Conservation (phyloP, 495 filamentous ascomycete species). For the Penicillium maclennaniae region DNA sequence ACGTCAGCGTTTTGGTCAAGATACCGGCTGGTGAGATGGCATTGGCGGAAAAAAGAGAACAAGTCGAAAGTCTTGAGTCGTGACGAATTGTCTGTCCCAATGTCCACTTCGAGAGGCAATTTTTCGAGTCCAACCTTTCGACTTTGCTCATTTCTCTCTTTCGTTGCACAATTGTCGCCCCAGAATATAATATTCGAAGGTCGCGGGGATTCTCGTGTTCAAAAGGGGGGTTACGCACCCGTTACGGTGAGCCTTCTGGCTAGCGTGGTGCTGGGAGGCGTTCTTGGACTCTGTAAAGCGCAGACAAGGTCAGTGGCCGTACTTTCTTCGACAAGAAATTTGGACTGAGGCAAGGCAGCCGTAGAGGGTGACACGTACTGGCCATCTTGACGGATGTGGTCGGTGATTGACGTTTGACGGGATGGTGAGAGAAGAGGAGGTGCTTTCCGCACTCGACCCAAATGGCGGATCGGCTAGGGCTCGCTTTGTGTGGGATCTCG, state of each 20-base stretch:
- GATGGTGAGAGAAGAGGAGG: slow-evolving; percentile 26
- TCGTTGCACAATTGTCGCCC: neutral
- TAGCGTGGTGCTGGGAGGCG: slow-evolving; percentile 97
- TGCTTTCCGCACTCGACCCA: slow-evolving; percentile 21
- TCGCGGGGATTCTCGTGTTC: neutral
- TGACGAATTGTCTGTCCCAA: neutral
- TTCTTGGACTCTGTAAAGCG: slow-evolving; percentile 85
- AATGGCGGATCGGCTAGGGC: slow-evolving; percentile 39
- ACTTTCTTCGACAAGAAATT: slow-evolving; percentile 5
- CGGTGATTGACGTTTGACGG: slow-evolving; percentile 35
- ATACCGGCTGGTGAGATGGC: slow-evolving; percentile 1
- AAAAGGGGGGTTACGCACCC: slow-evolving; percentile 60
- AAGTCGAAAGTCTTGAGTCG: slow-evolving; percentile 1
- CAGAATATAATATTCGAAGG: slow-evolving; percentile 1
- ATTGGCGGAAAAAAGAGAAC: neutral
- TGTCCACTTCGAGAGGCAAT: neutral
- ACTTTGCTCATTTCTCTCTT: neutral
- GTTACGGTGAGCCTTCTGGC: slow-evolving; percentile 95
- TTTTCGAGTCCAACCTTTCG: neutral
- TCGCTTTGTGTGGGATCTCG: slow-evolving; percentile 48
- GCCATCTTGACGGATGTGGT: slow-evolving; percentile 51
- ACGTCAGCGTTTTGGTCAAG: slow-evolving; percentile 30
- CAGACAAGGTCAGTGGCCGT: slow-evolving; percentile 27
- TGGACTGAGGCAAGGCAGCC: neutral
- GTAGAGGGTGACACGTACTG: slow-evolving; percentile 36